Base-by-base conservation (phyloP, 805 yeast genomes). In the Ogataea siamensis region DNA sequence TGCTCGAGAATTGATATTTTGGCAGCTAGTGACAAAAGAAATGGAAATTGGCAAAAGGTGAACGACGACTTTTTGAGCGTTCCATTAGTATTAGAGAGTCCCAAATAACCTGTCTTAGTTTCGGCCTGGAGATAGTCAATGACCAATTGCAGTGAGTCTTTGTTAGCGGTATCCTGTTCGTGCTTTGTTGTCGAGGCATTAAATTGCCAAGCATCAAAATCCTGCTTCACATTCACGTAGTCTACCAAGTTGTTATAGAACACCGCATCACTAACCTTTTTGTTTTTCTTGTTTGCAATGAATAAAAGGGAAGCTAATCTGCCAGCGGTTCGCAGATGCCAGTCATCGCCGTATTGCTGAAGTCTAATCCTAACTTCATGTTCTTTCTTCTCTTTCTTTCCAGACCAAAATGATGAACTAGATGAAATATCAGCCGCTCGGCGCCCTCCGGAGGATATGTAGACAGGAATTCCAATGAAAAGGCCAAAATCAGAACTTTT, bases 211-310 rank as follows among this genome's bases (percentile, higher is more conserved):
- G 75, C 68, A 50, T 86, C 94, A 62, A 83, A 93, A 60, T 91
- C 99, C 38, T 78, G 73, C 40, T 71, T 78, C 22, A 85, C 70
- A 51, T 85, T 85, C 16, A 87, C 78, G 56, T 71, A 85, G 57
- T 91, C 98, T 3, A 84, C 82, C 62, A 88, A 66, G 5, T 83
- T 72, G 57, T 91, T 91, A 64, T 91, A 91, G 52, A 85, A 87
- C 0, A 60, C 53, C 6, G 78, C 70, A 18, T 60, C 55, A 3
- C 67, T 60, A 4, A 68, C 50, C 31, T 59, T 56, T 24, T 52
- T 50, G 9, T 48, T 45, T 3, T 40, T 42, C 29, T 68, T 60
- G 46, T 80, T 82, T 1, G 86, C 82, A 28, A 63, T 61, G 52
- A 74, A 74, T 18, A 83, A 70, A 11, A 77, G 54, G 0, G 78